phyloP scores from a whole-genome alignment of 345 rosid genomes.

The Hibiscus trionum region DNA sequence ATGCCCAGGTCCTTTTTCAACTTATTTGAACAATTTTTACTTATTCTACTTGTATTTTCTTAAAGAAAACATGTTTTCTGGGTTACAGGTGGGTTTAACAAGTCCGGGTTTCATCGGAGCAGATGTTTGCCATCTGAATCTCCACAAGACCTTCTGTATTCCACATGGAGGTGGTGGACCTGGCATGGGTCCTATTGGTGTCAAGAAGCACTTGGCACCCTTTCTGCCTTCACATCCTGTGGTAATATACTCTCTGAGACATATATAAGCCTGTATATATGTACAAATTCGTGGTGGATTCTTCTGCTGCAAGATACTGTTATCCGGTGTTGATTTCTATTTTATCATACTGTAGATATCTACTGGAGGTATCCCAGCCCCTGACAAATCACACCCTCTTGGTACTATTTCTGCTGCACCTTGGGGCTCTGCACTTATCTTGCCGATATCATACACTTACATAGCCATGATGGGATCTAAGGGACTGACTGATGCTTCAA shows the following conservation, averaged over 20 bases:
- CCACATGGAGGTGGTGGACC: slow-evolving; percentile 99
- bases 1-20: slow-evolving; percentile 71
- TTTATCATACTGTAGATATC: slow-evolving; percentile 17
- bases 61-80: neutral
- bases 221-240: slow-evolving; percentile 97
- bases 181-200: slow-evolving; percentile 99
- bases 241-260: slow-evolving; percentile 34
- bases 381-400: slow-evolving; percentile 54
- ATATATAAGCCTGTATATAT: neutral
- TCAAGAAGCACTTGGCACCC: slow-evolving; percentile 93
- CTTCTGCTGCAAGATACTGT: neutral
- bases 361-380: slow-evolving; percentile 86
- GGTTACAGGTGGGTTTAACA: slow-evolving; percentile 78
- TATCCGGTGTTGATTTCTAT: neutral
- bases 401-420: slow-evolving; percentile 98
- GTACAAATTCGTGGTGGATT: neutral
- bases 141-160: slow-evolving; percentile 97
- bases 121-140: slow-evolving; percentile 98
- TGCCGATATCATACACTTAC: slow-evolving; percentile 89
- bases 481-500: slow-evolving; percentile 94
- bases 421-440: slow-evolving; percentile 97
- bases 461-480: slow-evolving; percentile 98
- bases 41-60: neutral
- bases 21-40: neutral
- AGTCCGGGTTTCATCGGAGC: slow-evolving; percentile 99